These are phyloP conservation scores for Phlebiopsis flavidoalba DNA, from an alignment of 768 basidiomycete genomes.

Conservation along the genomic window DNA sequence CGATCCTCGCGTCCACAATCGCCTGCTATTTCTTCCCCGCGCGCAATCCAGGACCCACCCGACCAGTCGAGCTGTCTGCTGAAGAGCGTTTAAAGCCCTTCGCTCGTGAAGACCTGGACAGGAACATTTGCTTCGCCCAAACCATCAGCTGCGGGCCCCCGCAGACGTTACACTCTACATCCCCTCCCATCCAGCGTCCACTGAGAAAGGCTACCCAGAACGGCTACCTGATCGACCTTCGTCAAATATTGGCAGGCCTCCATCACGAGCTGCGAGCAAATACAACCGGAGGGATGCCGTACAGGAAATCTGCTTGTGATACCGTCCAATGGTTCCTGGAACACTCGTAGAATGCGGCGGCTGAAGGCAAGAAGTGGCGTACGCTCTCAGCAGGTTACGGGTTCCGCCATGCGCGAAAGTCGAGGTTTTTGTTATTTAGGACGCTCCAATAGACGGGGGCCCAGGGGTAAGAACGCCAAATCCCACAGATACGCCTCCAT, in stretches of 20 bases:
- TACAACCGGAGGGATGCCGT: neutral
- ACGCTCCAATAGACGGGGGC: too few relatives aligned
- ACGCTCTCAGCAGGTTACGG: slow-evolving; percentile 55
- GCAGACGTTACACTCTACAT: slow-evolving; percentile 1
- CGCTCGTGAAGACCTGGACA: slow-evolving; percentile 81
- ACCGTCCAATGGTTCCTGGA: slow-evolving; percentile 1
- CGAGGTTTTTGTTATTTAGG: too few relatives aligned
- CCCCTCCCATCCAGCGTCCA: slow-evolving; percentile 10
- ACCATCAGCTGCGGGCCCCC: neutral
- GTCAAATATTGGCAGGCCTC: neutral
- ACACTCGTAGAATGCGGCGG: neutral
- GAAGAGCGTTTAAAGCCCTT: slow-evolving; percentile 85
- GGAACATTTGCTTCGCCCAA: slow-evolving; percentile 33
- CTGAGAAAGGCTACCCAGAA: neutral
- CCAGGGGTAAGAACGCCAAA: neutral
- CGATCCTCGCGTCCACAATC: slow-evolving; percentile 14
- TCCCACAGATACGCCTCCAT: neutral
- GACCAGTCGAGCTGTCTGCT: slow-evolving; percentile 31
- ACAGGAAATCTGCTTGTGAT: slow-evolving; percentile 2
- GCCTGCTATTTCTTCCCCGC: neutral
- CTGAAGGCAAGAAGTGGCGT: slow-evolving; percentile 35
- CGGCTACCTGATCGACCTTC: neutral
- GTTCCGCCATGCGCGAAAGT: slow-evolving; percentile 47
- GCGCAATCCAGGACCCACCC: slow-evolving; percentile 12
- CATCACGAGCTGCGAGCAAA: neutral